Base-by-base conservation (phyloP, 306 rosid genomes). In the Prunus fruticosa region DNA sequence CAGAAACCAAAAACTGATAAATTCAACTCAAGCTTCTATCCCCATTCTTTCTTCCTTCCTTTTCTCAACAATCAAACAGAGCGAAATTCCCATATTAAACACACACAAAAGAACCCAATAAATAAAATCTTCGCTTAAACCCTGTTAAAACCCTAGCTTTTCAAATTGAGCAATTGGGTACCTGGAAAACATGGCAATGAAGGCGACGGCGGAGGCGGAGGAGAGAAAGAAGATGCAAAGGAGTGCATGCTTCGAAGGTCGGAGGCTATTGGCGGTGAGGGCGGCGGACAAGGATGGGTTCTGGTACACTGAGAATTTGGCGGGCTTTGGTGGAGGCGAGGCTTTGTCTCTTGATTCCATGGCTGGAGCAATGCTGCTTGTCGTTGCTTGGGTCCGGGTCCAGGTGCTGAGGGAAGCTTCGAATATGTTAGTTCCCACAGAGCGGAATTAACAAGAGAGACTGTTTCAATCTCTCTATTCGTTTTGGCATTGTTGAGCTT, bases 261-360 rank as follows among this genome's bases (percentile, higher is more conserved):
- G 97, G 62, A 92, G 76, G 68, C 99, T 92, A 69, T 74, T 88
- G 79, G 96, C 83, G 30, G 97, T 95, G 57, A 95, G 93, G 18
- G 89, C 93, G 3, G 96, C 90, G 6, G 97, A 95, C 13, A 92
- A 78, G 3, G 90, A 64, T 73, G 91, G 90, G 80, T 92, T 90
- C 81, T 92, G 97, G 45, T 95, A 92, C 6, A 90, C 92, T 1
- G 84, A 62, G 88, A 92, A 95, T 79, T 92, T 91, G 54, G 87
- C 77, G 58, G 91, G 88, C 81, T 88, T 91, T 49, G 81, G 69
- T 52, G 85, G 57, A 66, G 91, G 76, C 53, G 83, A 84, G 30
- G 81, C 80, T 79, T 80, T 85, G 58, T 76, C 84, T 82, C 83
- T 80, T 30, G 62, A 68, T 25, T 85, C 89, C 93, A 89, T 83